Evolutionary conservation across 2,329 filamentous ascomycete species (phyloP), one percentile per base, ranked within the genome.

Genomic region (Leptographium galeiforme): DNA sequence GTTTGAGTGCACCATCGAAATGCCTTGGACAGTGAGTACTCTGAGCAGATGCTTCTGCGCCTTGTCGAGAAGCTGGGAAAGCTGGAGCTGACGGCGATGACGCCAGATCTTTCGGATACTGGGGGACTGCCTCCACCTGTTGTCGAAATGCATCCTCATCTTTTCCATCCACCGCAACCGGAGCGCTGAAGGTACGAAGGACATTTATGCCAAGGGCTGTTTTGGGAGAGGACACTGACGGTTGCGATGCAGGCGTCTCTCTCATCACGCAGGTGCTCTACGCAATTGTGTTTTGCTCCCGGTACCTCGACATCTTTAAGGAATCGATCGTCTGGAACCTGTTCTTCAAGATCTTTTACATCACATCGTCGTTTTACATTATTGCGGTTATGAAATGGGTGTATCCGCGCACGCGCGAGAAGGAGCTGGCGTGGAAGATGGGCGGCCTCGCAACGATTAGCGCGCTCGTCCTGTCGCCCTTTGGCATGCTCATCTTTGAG

Each of bases 351-450:
- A 76, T 93, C 57, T 88, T 94, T 70, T 97, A 95, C 70, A 85
- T 95, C 56, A 63, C 79, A 4, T 87, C 86, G 6, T 91, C 87
- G 1, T 77, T 90, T 57, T 96, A 95, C 68, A 93, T 90, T 62
- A 79, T 96, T 57, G 84, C 78, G 54, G 69, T 95, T 58, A 96
- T 97, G 89, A 85, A 89, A 67, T 85, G 83, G 69, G 73, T 89
- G 25, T 95, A 82, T 67, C 85, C 90, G 12, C 80, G 91, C 38
- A 95, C 90, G n/a, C 75, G 90, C 44, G 91, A 97, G 70, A 77
- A 83, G 52, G 91, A 97, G 71, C 81, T 89, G 61, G 87, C 89
- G n/a, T 96, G 91, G 90, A 95, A 90, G 70, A 73, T 96, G 59
- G 88, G 87, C 44, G 81, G 81, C 32, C 79, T 79, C 58, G 84